Evolutionary conservation across 1,284 basidiomycete genomes (phyloP), one percentile per base, ranked within the genome.

Genomic region (Tremellales sp.): DNA sequence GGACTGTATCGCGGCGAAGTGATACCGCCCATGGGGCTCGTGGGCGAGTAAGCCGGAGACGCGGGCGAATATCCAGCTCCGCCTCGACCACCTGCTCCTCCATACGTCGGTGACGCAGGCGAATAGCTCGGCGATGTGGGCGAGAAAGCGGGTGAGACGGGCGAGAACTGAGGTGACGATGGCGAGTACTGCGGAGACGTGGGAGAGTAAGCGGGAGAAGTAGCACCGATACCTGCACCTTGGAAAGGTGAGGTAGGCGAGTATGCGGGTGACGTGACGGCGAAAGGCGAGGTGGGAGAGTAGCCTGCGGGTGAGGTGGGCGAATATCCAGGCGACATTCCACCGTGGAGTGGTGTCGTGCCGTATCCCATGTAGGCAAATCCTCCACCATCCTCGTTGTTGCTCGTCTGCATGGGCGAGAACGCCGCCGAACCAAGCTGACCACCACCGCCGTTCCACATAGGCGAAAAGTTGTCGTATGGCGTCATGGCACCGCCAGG

Each of bases 321-420:
- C 21, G 64, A 63, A 84, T 46, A 91, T 2, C 82, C 85, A 1
- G 76, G 66, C 78, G 87, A 43, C 53, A 68, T 70, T 78, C 83
- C 60, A 12, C 70, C 70, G 42, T 84, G 81, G 58, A 84, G 78
- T 0, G 92, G 92, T 62, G 89, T 91, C 70, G 85, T 84, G 6
- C 88, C 87, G 57, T 84, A 90, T 1, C 81, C 81, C 52, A 86
- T 79, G 66, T 74, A 76, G 78, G 73, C 82, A 76, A 85, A 88
- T 43, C 80, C 84, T 21, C 83, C 79, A 50, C 89, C 87, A 52
- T 80, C 79, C 64, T 94, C 89, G 43, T 86, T 87, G 47, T 87
- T 88, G 53, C 86, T 89, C 58, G 85, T 84, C 26, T 88, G 89
- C 43, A 98, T 83, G 0, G 96, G 96, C 27, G 93, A 96, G 81